Evolutionary conservation across 768 basidiomycete species (phyloP).

Genomic region (Serendipita sp.): DNA sequence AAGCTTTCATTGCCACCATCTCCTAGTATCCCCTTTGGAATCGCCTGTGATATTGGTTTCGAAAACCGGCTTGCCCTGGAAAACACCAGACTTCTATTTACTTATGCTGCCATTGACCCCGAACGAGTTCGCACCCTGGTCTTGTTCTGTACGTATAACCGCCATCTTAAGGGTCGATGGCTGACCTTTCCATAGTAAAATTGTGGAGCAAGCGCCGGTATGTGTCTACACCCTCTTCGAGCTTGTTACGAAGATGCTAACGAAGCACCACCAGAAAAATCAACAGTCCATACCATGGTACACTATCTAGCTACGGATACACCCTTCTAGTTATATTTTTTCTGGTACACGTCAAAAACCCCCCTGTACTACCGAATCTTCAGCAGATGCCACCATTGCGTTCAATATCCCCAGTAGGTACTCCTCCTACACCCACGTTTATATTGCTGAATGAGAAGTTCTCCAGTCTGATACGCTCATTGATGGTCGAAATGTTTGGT

Average conservation of each 20-base stretch:
- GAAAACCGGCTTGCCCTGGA: slow-evolving; percentile 94
- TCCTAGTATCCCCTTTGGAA: slow-evolving; percentile 64
- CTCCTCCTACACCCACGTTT: slow-evolving; percentile 10
- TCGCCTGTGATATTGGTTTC: slow-evolving; percentile 97
- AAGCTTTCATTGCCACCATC: slow-evolving; percentile 88
- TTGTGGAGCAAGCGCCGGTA: slow-evolving; percentile 96
- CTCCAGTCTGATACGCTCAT: slow-evolving; percentile 64
- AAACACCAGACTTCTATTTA: slow-evolving; percentile 90
- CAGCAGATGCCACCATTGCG: slow-evolving; percentile 88
- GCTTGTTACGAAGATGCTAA: slow-evolving; percentile 6
- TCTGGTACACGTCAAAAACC: slow-evolving; percentile 93
- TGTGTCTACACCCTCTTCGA: slow-evolving; percentile 11
- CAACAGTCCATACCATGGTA: slow-evolving; percentile 96
- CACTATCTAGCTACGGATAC: slow-evolving; percentile 92
- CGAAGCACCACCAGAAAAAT: slow-evolving; percentile 51
- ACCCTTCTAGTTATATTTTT: slow-evolving; percentile 97
- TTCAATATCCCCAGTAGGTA: slow-evolving; percentile 57
- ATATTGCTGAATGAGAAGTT: slow-evolving; percentile 7
- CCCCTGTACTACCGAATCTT: slow-evolving; percentile 88
- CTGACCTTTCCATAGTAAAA: slow-evolving; percentile 48
- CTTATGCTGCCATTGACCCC: slow-evolving; percentile 94
- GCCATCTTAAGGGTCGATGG: slow-evolving; percentile 8
- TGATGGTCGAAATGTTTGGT: slow-evolving; percentile 73
- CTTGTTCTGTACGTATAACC: slow-evolving; percentile 68
- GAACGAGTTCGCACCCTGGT: slow-evolving; percentile 87